These are phyloP conservation scores for Trichosporon coremiiforme DNA, from an alignment of 1,284 basidiomycete genomes.

Conservation along the genomic window DNA sequence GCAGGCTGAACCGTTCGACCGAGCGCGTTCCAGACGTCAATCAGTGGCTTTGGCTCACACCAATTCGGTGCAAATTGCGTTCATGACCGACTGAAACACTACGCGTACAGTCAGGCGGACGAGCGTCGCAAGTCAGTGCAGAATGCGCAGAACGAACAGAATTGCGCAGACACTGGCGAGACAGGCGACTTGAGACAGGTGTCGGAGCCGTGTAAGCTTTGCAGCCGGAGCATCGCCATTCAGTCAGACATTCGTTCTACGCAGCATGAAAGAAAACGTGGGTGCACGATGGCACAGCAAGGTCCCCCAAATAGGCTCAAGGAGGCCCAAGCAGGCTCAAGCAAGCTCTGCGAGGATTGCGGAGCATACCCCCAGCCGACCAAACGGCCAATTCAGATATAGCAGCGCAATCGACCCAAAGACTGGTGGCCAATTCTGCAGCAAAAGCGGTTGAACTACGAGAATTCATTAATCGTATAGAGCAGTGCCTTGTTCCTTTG, in stretches of 20 bases:
- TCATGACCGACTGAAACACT: slow-evolving; percentile 11
- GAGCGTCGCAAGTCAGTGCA: neutral
- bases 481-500: slow-evolving; percentile 13
- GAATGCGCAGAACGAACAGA: neutral
- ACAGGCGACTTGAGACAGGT: neutral
- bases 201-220: slow-evolving; percentile 6
- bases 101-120: neutral
- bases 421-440: neutral
- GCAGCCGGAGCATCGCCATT: neutral
- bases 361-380: neutral
- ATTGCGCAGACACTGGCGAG: neutral
- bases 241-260: neutral
- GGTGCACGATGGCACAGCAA: neutral
- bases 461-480: slow-evolving; percentile 10
- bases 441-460: neutral
- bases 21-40: neutral
- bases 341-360: neutral
- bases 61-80: neutral
- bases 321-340: slow-evolving; percentile 3
- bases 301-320: neutral
- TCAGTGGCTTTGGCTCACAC: neutral
- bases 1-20: neutral
- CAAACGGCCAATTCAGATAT: neutral
- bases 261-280: neutral
- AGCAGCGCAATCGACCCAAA: slow-evolving; percentile 7